Base-by-base conservation (phyloP, 2,329 filamentous ascomycete species). In the Colletotrichum sp. region DNA sequence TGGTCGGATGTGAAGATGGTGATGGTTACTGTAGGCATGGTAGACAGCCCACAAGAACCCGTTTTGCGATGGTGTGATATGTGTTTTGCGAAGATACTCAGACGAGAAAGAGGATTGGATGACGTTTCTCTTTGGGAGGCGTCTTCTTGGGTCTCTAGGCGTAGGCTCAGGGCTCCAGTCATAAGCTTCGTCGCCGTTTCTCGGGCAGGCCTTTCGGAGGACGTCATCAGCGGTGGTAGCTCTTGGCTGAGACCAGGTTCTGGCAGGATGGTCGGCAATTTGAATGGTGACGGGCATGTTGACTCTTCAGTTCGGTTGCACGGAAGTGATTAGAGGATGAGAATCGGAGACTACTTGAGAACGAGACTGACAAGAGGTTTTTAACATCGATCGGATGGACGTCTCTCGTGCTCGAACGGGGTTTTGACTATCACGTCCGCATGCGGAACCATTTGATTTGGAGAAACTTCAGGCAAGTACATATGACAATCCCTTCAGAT, bases 1-100 rank as follows among this genome's bases (percentile, higher is more conserved):
- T 0, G 89, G 88, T 1, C 89, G 86, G 61, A 90, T 80, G 3
- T 79, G 80, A 0, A 91, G 83, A 71, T 89, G 84, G 68, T 87
- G 85, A 70, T 89, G 86, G 3, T 81, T 13, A 74, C 79, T 85
- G 76, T 89, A 89, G 2, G 87, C 87, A n/a, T 81, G 64, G 27
- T 84, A 79, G n/a, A 78, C 81, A 0, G 82, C 80, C 48, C 81
- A 77, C 12, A 89, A 82, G 43, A 89, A 83, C 18, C 86, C 85
- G 66, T 88, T 87, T 22, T 77, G 39, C 43, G 66, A 68, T 30
- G 66, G 30, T 0, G 48, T 34, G n/a, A 2, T 68, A 2, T 68
- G 66, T 10, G 48, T 56, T 3, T 68, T 52, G 28, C 34, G n/a
- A 2, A 68, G 56, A 16, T 32, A 22, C 8, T 25, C 30, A n/a